phyloP scores from a whole-genome alignment of 306 rosid species.

The Sindora glabra region DNA sequence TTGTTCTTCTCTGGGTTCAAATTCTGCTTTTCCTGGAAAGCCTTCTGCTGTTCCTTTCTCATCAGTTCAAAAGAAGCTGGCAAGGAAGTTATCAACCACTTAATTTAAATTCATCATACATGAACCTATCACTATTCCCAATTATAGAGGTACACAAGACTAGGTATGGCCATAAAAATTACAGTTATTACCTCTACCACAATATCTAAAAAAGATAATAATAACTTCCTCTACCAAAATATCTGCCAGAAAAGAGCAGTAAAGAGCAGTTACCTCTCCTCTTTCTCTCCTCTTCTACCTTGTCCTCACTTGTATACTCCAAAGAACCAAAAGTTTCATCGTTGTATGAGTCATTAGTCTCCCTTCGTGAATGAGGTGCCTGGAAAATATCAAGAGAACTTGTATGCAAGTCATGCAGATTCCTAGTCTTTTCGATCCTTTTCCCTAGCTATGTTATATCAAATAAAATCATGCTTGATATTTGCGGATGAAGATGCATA shows the following conservation, averaged over 20 bases:
- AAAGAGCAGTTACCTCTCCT: slow-evolving; percentile 71
- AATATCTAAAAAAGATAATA: slow-evolving; percentile 4
- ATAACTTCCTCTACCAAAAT: neutral
- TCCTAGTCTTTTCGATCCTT: neutral
- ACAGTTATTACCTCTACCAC: neutral
- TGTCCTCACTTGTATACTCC: slow-evolving; percentile 69
- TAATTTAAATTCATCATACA: slow-evolving; percentile 5
- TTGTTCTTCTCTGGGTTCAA: slow-evolving; percentile 48
- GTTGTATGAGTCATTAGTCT: slow-evolving; percentile 47
- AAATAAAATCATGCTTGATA: slow-evolving; percentile 9
- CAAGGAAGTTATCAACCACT: slow-evolving; percentile 25
- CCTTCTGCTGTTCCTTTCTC: slow-evolving; percentile 91
- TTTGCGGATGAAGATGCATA: neutral
- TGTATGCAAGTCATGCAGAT: neutral
- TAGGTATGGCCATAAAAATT: neutral
- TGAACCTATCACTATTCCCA: neutral
- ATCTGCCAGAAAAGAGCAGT: slow-evolving; percentile 8
- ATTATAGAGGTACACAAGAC: slow-evolving; percentile 5
- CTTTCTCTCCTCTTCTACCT: slow-evolving; percentile 88
- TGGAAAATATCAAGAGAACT: slow-evolving; percentile 27
- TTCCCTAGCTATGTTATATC: neutral
- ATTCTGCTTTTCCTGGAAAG: slow-evolving; percentile 63
- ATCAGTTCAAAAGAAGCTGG: slow-evolving; percentile 80
- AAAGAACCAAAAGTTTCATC: slow-evolving; percentile 92
- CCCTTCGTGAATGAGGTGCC: slow-evolving; percentile 82